Evolutionary conservation across 2,329 filamentous ascomycete species (phyloP), one percentile per base, ranked within the genome.

Genomic region (Ophiostoma ulmi): DNA sequence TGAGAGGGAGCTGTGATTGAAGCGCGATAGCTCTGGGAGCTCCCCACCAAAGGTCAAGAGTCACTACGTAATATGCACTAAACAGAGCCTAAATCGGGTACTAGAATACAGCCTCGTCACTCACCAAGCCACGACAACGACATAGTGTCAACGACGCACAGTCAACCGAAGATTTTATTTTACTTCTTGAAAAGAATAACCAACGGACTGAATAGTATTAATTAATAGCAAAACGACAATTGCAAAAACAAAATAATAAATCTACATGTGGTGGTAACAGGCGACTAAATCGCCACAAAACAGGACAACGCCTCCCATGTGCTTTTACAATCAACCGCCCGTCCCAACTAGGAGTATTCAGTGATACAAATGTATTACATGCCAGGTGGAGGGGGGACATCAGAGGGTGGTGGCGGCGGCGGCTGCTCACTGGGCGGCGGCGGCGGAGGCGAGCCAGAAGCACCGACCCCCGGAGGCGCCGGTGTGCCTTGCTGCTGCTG

Each of bases 381-480:
- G 31, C 63, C 63, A 8, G 63, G 63, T 65, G 63, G 63, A 39
- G 63, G 63, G 20, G 63, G 63, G 4, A 22, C 20, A 48, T 85
- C 22, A 88, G 86, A 20, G 67, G 82, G 80, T 55, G 83, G 83
- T 52, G 84, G 69, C 31, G 68, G 70, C 14, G 72, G 61, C 14
- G 72, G 48, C 11, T 55, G 52, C 8, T 70, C 69, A 4, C 84
- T 82, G 67, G 83, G 81, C 67, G 78, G 78, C 70, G 85, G 85
- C n/a, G 85, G 83, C 67, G 85, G 83, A 10, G 82, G 83, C 13
- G 82, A 80, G 63, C 85, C 84, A 44, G 58, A 63, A 31, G 58
- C 22, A 26, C 58, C 58, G 26, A 63, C n/a, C 5, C 71, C 6
- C 17, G 71, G 72, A 3, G 70, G 70, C 20, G 72, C 70, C 14